These are phyloP conservation scores for Cyanodermella asteris DNA, from an alignment of 2,329 filamentous ascomycete genomes.

Conservation along the genomic window DNA sequence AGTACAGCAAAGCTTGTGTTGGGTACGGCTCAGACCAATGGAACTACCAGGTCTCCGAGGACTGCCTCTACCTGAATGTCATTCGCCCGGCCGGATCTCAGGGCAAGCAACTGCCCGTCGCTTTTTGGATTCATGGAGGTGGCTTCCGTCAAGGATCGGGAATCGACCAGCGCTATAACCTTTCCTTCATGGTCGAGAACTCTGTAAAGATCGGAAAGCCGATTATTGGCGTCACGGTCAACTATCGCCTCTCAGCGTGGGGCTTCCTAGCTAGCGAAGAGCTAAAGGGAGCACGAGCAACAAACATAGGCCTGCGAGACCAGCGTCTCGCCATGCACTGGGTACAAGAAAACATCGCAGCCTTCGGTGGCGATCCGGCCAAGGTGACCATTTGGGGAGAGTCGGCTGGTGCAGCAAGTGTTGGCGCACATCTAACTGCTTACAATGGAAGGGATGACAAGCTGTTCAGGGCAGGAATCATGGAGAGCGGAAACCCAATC, in stretches of 20 bases:
- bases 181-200: constrained; percentile 35
- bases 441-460: constrained; percentile 25
- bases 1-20: constrained; percentile 26
- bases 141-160: constrained; percentile 24
- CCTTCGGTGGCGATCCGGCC: constrained; percentile 11
- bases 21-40: constrained; percentile 29
- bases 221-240: constrained; percentile 2
- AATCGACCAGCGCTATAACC: constrained; percentile 37
- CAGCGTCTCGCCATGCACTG: constrained; percentile 11
- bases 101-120: constrained; percentile 1
- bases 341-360: constrained; percentile 10
- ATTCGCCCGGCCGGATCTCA: not conserved
- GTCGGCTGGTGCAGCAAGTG: constrained; percentile 17
- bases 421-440: constrained; percentile 23
- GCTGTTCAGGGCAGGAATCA: constrained; percentile 25
- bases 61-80: constrained; percentile 3
- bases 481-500: constrained; percentile 21
- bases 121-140: constrained; percentile 3
- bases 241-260: constrained; percentile 12
- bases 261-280: constrained; percentile 10
- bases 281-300: constrained; percentile 8
- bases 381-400: constrained; percentile 23
- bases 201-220: constrained; percentile 12
- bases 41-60: constrained; percentile 15
- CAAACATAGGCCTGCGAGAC: constrained; percentile 11